Percentiles rank a stretch among this genome's conserved stretches.
phyloP scores from a whole-genome alignment of 257 asterid species.

The Nicotiana tabacum region DNA sequence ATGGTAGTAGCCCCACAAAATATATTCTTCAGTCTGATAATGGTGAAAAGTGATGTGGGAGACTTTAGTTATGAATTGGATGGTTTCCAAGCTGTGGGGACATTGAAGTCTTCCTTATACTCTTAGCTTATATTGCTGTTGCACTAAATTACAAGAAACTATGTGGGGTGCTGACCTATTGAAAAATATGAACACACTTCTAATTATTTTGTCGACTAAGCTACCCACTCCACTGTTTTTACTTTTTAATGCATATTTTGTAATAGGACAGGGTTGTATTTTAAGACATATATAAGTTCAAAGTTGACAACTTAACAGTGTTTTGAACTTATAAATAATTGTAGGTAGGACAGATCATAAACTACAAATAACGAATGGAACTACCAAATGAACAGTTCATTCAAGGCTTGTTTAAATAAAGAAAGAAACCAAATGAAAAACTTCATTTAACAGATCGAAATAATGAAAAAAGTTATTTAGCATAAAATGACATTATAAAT shows the following conservation, averaged over 20 bases:
- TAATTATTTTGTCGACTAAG: not conserved
- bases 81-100: conserved; percentile 36
- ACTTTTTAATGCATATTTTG: not conserved
- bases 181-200: not conserved
- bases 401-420: not conserved
- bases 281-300: not conserved
- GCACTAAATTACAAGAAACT: conserved; percentile 1
- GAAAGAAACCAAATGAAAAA: not conserved
- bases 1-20: not conserved
- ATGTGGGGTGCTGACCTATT: not conserved
- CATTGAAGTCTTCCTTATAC: not conserved
- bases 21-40: conserved; percentile 10
- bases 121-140: not conserved
- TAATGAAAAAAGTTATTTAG: not conserved
- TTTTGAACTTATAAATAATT: not conserved
- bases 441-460: not conserved
- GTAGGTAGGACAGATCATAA: not conserved
- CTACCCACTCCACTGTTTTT: not conserved
- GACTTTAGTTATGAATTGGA: conserved; percentile 40
- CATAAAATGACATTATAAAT: not conserved
- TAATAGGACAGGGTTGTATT: not conserved
- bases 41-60: conserved; percentile 40
- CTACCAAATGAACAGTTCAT: not conserved
- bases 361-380: not conserved
- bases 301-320: not conserved